Evolutionary conservation across 441 rosid genomes (phyloP).

Genomic region (Cnidoscolus chayamansa): DNA sequence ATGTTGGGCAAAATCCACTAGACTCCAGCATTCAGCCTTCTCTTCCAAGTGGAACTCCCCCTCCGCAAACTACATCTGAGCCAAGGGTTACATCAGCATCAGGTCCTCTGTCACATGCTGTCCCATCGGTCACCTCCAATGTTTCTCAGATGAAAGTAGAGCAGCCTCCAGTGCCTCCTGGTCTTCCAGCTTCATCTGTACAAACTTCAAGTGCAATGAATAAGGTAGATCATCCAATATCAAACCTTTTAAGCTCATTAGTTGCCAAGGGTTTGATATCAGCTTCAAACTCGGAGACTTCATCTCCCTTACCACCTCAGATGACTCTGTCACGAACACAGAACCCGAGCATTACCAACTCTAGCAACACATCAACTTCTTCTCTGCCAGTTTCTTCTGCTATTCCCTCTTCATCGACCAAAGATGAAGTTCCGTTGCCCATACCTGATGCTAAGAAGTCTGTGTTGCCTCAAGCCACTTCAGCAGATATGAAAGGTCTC

Average conservation of each 20-base stretch:
- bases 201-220: slow-evolving; percentile 39
- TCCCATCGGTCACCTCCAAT: slow-evolving; percentile 24
- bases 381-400: slow-evolving; percentile 32
- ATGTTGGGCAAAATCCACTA: slow-evolving; percentile 32
- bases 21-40: slow-evolving; percentile 34
- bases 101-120: slow-evolving; percentile 30
- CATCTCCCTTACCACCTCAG: slow-evolving; percentile 35
- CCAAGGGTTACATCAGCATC: slow-evolving; percentile 31
- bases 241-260: slow-evolving; percentile 83
- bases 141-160: slow-evolving; percentile 41
- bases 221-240: slow-evolving; percentile 58
- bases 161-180: slow-evolving; percentile 41
- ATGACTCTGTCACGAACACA: slow-evolving; percentile 29
- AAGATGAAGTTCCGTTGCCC: slow-evolving; percentile 30
- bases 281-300: slow-evolving; percentile 57
- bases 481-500: slow-evolving; percentile 39
- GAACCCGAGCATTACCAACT: slow-evolving; percentile 1
- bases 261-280: slow-evolving; percentile 92
- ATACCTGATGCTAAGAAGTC: slow-evolving; percentile 37
- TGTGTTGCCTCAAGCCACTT: slow-evolving; percentile 27
- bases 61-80: slow-evolving; percentile 31
- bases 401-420: slow-evolving; percentile 26
- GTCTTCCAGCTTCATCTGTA: slow-evolving; percentile 36
- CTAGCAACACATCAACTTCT: slow-evolving; percentile 9
- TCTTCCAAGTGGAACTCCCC: slow-evolving; percentile 37